These are phyloP conservation scores for Corynespora cassiicola DNA, from an alignment of 2,329 filamentous ascomycete species.

Conservation along the genomic window DNA sequence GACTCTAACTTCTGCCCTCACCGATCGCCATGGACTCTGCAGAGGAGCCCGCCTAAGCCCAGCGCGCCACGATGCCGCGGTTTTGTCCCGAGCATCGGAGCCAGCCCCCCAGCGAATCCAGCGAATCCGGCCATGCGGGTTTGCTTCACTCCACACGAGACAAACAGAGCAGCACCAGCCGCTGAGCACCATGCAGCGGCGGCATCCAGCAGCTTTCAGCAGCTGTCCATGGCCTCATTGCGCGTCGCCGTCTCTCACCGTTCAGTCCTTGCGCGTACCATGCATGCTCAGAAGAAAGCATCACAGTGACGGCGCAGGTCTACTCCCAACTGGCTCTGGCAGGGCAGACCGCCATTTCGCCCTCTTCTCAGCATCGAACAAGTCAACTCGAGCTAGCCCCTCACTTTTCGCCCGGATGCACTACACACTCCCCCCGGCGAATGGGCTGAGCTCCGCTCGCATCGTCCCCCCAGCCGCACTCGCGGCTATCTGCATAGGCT, in stretches of 20 bases:
- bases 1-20: slow-evolving; percentile 1
- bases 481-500: slow-evolving; percentile 23
- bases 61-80: too few relatives aligned
- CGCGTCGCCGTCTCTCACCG: too few relatives aligned
- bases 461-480: slow-evolving; percentile 16
- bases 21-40: too few relatives aligned
- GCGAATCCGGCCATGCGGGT: neutral
- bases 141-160: slow-evolving; percentile 7
- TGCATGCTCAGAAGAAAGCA: slow-evolving; percentile 5
- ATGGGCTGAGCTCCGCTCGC: slow-evolving; percentile 17
- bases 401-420: neutral
- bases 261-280: slow-evolving; percentile 4
- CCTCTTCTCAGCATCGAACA: slow-evolving; percentile 12
- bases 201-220: too few relatives aligned
- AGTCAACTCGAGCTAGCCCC: slow-evolving; percentile 19
- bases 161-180: slow-evolving; percentile 7
- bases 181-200: too few relatives aligned
- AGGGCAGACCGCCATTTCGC: slow-evolving; percentile 37
- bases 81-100: too few relatives aligned
- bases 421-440: slow-evolving; percentile 4
- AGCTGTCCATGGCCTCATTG: too few relatives aligned
- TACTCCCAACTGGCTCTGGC: slow-evolving; percentile 12
- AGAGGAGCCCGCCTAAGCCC: too few relatives aligned
- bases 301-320: neutral
- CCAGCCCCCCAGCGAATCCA: neutral